A percentile compares a stretch with the other conserved stretches of the same genome.
phyloP scores from a whole-genome alignment of 139 green algal species.

The Mesotaenium endlicherianum region DNA sequence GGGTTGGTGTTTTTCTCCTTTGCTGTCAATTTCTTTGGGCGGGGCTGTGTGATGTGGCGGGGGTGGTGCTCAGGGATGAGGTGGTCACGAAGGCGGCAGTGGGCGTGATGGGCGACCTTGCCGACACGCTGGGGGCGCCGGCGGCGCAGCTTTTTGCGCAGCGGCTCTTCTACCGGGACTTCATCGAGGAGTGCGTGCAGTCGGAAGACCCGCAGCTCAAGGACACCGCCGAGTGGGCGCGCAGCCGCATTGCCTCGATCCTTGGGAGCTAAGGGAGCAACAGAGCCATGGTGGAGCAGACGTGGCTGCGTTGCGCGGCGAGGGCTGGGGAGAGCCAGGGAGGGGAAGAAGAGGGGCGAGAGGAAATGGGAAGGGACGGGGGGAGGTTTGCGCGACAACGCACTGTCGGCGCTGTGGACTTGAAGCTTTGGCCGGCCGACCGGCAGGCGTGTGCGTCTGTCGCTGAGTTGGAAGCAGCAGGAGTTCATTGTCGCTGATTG shows the following conservation, averaged over 20 bases:
- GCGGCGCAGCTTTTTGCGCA: conserved; percentile 41
- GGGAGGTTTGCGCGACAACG: too few relatives aligned
- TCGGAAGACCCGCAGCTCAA: conserved; percentile 37
- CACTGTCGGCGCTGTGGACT: too few relatives aligned
- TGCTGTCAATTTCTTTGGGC: background rate
- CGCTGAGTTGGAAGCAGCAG: too few relatives aligned
- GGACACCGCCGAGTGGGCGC: conserved; percentile 40
- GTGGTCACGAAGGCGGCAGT: conserved; percentile 63
- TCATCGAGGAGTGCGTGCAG: conserved; percentile 46
- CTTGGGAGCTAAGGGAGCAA: too few relatives aligned
- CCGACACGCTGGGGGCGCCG: conserved; percentile 39
- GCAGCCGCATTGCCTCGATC: conserved; percentile 60
- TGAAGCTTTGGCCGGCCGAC: too few relatives aligned
- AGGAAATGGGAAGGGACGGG: too few relatives aligned
- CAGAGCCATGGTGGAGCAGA: too few relatives aligned
- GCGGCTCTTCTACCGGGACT: conserved; percentile 45
- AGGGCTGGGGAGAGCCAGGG: too few relatives aligned
- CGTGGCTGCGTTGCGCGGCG: too few relatives aligned
- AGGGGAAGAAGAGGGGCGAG: too few relatives aligned
- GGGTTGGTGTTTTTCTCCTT: background rate
- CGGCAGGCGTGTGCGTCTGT: too few relatives aligned
- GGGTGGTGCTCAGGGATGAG: conserved; percentile 50
- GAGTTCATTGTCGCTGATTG: too few relatives aligned
- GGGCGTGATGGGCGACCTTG: conserved; percentile 72
- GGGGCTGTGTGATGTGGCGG: background rate